Percentiles rank a stretch among this genome's conserved stretches.
These are phyloP conservation scores for Hordeum pubiflorum DNA, from an alignment of 202 grass and related monocot genomes.

Conservation along the genomic window DNA sequence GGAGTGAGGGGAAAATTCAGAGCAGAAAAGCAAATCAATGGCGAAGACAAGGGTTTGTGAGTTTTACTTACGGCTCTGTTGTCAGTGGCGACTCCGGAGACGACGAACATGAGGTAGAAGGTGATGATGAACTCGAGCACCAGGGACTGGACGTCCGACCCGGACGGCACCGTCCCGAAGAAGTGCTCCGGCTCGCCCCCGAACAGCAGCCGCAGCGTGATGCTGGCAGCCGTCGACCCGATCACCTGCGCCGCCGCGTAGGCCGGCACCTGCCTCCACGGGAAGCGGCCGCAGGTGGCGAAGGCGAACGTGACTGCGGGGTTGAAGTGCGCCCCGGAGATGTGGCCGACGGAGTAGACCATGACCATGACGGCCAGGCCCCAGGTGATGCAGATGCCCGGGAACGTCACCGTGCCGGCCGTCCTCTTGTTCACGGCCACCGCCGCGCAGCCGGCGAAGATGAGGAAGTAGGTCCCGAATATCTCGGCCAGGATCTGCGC, in stretches of 20 bases:
- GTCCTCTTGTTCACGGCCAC: slow-evolving; percentile 44
- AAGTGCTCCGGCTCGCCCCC: slow-evolving; percentile 23
- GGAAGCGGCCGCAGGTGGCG: slow-evolving; percentile 46
- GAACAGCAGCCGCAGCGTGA: slow-evolving; percentile 35
- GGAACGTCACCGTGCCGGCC: slow-evolving; percentile 51
- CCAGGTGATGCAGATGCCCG: slow-evolving; percentile 57
- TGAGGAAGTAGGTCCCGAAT: slow-evolving; percentile 56
- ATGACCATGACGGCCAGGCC: slow-evolving; percentile 60
- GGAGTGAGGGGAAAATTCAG: neutral
- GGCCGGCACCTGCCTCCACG: slow-evolving; percentile 39
- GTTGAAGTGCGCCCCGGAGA: slow-evolving; percentile 72
- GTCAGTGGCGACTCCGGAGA: slow-evolving; percentile 58
- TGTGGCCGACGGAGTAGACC: slow-evolving; percentile 61
- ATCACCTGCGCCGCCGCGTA: slow-evolving; percentile 41
- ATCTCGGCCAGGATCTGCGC: slow-evolving; percentile 46
- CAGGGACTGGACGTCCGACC: slow-evolving; percentile 46
- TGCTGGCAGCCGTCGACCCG: slow-evolving; percentile 36
- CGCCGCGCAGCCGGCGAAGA: slow-evolving; percentile 53
- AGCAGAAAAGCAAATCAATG: neutral
- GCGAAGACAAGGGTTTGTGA: too few species aligned
- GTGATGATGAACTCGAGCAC: slow-evolving; percentile 64
- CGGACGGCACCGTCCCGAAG: slow-evolving; percentile 45
- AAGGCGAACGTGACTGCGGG: slow-evolving; percentile 55
- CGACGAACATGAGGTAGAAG: slow-evolving; percentile 69
- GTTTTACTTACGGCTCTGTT: slow-evolving; percentile 33